These are phyloP conservation scores for Plasmodium berghei DNA, from an alignment of 169 alveolate species.

Conservation along the genomic window DNA sequence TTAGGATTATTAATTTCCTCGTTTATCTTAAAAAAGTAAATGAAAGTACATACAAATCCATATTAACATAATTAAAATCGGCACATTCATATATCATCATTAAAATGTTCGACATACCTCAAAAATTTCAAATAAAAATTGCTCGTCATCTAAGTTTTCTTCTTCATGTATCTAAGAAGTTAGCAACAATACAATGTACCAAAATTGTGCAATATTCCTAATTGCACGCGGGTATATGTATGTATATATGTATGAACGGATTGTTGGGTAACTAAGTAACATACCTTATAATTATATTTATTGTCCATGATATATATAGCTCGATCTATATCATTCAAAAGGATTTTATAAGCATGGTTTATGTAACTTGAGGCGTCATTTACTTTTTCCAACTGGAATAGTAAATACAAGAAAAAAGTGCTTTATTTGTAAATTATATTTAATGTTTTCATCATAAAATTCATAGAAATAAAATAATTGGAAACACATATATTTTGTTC, in stretches of 20 bases:
- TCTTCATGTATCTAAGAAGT: conserved; percentile 64
- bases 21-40: conserved; percentile 20
- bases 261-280: too few species aligned
- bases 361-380: conserved; percentile 67
- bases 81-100: neutral
- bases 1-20: conserved; percentile 49
- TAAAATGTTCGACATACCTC: neutral
- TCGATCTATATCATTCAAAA: conserved; percentile 43
- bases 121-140: conserved; percentile 44
- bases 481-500: neutral
- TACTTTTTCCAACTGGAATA: conserved; percentile 27
- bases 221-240: too few species aligned
- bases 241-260: too few species aligned
- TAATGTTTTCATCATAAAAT: neutral
- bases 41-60: neutral
- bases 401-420: conserved; percentile 1
- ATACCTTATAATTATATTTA: conserved; percentile 46
- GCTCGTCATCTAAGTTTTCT: conserved; percentile 44
- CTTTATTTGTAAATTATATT: neutral
- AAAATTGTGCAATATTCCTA: neutral
- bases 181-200: neutral
- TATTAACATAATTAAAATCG: neutral
- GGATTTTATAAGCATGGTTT: conserved; percentile 46
- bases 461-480: too few species aligned
- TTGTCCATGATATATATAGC: conserved; percentile 37